These are phyloP conservation scores for Leishmania gerbilli DNA, from an alignment of 208 protist species.

Conservation along the genomic window DNA sequence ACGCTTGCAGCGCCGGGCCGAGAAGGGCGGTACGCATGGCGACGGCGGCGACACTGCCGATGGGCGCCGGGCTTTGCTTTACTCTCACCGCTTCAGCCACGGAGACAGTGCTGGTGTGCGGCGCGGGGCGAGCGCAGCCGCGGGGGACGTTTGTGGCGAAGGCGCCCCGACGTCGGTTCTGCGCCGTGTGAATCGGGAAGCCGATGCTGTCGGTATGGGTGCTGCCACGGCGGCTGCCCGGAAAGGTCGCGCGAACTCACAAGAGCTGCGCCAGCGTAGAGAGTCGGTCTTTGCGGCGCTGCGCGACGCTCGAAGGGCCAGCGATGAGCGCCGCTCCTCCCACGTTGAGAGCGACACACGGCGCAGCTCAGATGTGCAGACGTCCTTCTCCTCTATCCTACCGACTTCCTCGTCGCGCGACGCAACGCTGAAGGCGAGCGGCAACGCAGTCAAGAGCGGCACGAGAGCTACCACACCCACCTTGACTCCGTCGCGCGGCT, in stretches of 20 bases:
- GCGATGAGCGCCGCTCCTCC: background rate
- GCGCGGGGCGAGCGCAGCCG: background rate
- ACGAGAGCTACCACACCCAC: background rate
- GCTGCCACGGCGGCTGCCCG: background rate
- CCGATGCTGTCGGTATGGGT: background rate
- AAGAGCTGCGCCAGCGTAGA: slow-evolving; percentile 13
- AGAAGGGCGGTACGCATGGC: slow-evolving; percentile 17
- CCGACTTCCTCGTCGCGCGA: background rate
- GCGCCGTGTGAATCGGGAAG: background rate
- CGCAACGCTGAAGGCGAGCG: background rate
- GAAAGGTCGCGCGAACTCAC: background rate
- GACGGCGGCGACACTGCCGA: background rate
- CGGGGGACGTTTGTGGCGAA: background rate
- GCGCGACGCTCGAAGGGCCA: background rate
- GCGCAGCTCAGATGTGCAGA: background rate
- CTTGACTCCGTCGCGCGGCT: background rate
- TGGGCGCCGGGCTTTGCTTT: background rate
- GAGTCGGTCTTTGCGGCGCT: slow-evolving; percentile 20
- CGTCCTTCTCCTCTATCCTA: background rate
- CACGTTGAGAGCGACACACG: background rate
- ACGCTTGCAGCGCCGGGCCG: slow-evolving; percentile 30
- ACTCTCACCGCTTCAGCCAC: background rate
- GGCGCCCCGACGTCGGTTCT: background rate
- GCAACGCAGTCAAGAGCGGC: background rate
- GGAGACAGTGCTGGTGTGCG: background rate